phyloP scores from a whole-genome alignment of 1,284 basidiomycete species.

The Pyrrhoderma noxium region DNA sequence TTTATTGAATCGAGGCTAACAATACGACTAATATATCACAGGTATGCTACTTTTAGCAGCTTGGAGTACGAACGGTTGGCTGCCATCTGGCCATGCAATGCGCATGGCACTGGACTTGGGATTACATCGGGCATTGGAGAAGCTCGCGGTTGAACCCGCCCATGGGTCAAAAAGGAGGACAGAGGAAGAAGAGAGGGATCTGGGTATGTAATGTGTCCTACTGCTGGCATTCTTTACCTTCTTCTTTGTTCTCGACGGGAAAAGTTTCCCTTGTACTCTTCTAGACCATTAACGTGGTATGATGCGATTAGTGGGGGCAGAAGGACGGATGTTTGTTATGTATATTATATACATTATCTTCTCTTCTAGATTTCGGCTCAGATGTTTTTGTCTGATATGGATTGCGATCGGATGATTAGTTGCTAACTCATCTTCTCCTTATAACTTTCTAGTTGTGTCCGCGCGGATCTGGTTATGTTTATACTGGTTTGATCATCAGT shows the following conservation, averaged over 20 bases:
- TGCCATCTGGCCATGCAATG: constrained; percentile 88
- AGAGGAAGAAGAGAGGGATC: constrained; percentile 80
- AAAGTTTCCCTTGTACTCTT: background rate
- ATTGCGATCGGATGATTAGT: background rate
- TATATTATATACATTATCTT: background rate
- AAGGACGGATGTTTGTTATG: constrained; percentile 9
- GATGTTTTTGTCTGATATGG: background rate
- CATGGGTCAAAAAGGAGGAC: constrained; percentile 44
- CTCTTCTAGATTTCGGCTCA: background rate
- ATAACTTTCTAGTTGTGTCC: constrained; percentile 59
- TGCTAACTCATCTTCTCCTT: constrained; percentile 20
- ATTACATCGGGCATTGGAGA: constrained; percentile 83
- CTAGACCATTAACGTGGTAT: constrained; percentile 12
- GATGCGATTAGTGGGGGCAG: constrained; percentile 3
- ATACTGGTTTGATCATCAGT: constrained; percentile 92
- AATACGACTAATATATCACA: constrained; percentile 22
- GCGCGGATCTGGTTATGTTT: constrained; percentile 91
- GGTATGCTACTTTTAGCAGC: constrained; percentile 88
- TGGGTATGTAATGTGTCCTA: constrained; percentile 43
- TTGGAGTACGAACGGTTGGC: constrained; percentile 92
- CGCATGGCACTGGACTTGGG: constrained; percentile 92
- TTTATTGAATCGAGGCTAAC: too few relatives aligned
- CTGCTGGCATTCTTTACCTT: background rate
- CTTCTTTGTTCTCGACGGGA: constrained; percentile 5
- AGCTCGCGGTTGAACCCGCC: constrained; percentile 68